Evolutionary conservation across 805 yeast species (phyloP), one percentile per base, ranked within the genome.

Genomic region (Maudiozyma saulgeensis): DNA sequence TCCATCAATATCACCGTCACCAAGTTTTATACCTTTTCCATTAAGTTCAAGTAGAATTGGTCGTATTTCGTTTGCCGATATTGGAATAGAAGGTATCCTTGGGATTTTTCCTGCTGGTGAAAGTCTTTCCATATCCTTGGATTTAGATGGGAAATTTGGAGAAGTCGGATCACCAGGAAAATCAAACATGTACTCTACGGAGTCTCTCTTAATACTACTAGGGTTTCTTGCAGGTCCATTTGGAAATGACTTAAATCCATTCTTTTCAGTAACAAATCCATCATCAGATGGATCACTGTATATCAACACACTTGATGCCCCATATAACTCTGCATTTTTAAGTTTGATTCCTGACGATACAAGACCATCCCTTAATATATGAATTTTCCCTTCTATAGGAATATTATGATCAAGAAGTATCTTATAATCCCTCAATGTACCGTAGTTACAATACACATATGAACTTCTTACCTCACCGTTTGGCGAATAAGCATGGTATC

Each of bases 101-200:
- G 83, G 82, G 5, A 77, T 65, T 28, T 67, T 68, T 6, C 66
- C 68, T 18, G 62, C 57, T 0, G 81, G 77, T 18, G 72, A 62
- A 4, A 62, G 51, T 44, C 78, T 59, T 50, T 68, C 73, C 37
- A 69, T 65, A 41, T 70, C 60, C 7, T 60, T 60, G 13, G 51
- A 53, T 31, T 75, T 76, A 21, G 85, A 77, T 1, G 87, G 75
- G 68, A 78, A 79, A 3, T 87, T 87, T 7, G 87, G 87, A 2
- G 89, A 82, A 0, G 89, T 80, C 35, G 90, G 90, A 60, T 84
- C 91, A 12, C 90, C 90, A 0, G 89, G 87, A 46, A 73, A 72
- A 32, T 77, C 78, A 3, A 80, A 75, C 49, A 80, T 70, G 52
- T 70, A 79, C 51, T 73, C 79, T 0, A 78, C 81, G 8, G 85